Evolutionary conservation across 2,329 filamentous ascomycete species (phyloP), one percentile per base, ranked within the genome.

Genomic region (Teratosphaeria gauchensis): DNA sequence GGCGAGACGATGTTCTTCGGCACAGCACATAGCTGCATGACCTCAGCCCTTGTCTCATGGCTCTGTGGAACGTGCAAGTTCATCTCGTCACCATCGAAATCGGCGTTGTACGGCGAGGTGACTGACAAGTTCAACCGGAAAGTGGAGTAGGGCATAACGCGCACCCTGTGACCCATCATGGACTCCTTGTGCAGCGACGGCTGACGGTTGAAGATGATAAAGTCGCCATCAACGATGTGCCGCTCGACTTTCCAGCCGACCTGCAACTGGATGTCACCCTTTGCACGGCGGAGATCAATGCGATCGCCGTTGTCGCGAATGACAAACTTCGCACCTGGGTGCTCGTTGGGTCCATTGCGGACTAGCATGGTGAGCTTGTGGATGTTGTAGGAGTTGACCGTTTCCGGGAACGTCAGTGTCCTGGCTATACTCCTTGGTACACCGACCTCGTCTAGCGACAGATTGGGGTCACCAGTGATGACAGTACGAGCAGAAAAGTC

Each of bases 81-180:
- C 94, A 99, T 99, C 76, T 99, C 94, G 74, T 99, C 94, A 77
- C 94, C 94, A 71, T 99, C 94, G 77, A 99, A 99, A 89, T 99
- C 94, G 68, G 94, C 94, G 78, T 99, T 99, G 81, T 99, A 99
- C 0, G 94, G 94, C 31, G 92, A 95, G 0, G 95, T 99, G 70
- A 99, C 94, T 0, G 94, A 99, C 66, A 99, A 76, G 71, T 99
- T 99, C 53, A 99, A 83, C 63, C 94, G 87, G 80, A 99, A 99
- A 1, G 94, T 99, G 5, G 94, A 99, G 75, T 96, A 99, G 2
- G 94, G 94, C 92, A 99, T 97, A 61, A 99, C 94, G 61, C 88
- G 87, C 63, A 99, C 94, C 68, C 90, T 86, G 76, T 99, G 94
- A 75, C 90, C 94, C 95, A 99, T 99, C 94, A 99, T 99, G 61